Conservation (phyloP, 352 stramenopile species). For the Pythium monospermum region DNA sequence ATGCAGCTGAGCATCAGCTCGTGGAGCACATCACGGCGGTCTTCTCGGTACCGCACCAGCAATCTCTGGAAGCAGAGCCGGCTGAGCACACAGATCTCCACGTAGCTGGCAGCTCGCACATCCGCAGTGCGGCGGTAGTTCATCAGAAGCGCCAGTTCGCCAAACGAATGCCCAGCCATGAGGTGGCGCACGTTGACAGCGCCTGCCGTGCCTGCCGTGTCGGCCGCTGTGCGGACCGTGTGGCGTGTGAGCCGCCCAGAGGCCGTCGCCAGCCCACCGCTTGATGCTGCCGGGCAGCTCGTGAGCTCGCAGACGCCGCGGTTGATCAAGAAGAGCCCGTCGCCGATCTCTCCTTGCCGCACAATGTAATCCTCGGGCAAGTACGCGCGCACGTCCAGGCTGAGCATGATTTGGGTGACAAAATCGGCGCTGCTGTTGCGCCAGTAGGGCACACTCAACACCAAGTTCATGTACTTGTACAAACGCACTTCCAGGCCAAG, state of each 20-base stretch:
- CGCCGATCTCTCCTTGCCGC: slow-evolving; percentile 27
- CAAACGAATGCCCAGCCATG: slow-evolving; percentile 31
- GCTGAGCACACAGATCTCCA: slow-evolving; percentile 25
- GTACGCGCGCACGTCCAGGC: slow-evolving; percentile 27
- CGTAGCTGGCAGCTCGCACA: slow-evolving; percentile 23
- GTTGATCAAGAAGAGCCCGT: slow-evolving; percentile 37
- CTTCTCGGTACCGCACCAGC: slow-evolving; percentile 20
- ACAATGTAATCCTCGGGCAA: slow-evolving; percentile 42
- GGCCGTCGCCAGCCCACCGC: too few species aligned
- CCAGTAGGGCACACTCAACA: slow-evolving; percentile 28
- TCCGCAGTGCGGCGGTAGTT: slow-evolving; percentile 26
- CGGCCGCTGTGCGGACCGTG: too few species aligned
- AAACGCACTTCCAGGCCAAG: slow-evolving; percentile 32
- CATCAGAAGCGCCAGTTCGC: slow-evolving; percentile 34
- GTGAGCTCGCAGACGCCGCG: slow-evolving; percentile 31
- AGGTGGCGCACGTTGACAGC: slow-evolving; percentile 28
- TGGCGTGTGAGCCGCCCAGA: too few species aligned
- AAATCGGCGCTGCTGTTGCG: slow-evolving; percentile 28
- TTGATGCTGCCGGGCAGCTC: slow-evolving; percentile 12
- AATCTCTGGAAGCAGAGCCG: slow-evolving; percentile 21
- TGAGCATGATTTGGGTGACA: slow-evolving; percentile 30
- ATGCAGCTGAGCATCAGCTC: slow-evolving; percentile 24
- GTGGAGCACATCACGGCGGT: slow-evolving; percentile 15
- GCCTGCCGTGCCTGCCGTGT: not conserved
- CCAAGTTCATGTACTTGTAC: slow-evolving; percentile 32